Percentiles rank a stretch among this genome's conserved stretches.
phyloP scores from a whole-genome alignment of 2,329 filamentous ascomycete species.

The Penicillium sp. region DNA sequence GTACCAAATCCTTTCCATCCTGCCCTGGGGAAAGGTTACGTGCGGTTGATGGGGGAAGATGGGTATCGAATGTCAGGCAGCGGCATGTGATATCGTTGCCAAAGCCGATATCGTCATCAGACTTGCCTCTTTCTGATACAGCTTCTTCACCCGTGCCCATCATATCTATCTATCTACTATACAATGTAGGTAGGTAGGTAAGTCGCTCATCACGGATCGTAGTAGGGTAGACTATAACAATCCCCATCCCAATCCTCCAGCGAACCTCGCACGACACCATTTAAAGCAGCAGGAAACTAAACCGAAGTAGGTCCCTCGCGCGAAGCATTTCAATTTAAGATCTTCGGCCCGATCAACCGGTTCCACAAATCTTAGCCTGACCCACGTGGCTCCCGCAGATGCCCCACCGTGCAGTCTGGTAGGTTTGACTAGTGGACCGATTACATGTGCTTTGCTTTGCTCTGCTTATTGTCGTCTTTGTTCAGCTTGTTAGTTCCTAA shows the following conservation, averaged over 20 bases:
- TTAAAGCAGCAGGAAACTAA: neutral
- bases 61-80: neutral
- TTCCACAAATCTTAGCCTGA: no score
- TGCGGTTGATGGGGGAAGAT: neutral
- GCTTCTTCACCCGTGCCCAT: neutral
- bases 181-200: no score
- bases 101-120: neutral
- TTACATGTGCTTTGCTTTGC: no score
- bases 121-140: neutral
- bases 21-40: neutral
- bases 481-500: no score
- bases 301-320: neutral
- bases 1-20: neutral
- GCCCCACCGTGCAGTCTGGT: no score
- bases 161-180: neutral
- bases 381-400: no score
- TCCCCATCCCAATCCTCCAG: neutral
- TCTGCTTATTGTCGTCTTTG: no score
- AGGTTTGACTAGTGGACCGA: no score
- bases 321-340: neutral
- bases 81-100: neutral
- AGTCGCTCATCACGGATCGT: no score
- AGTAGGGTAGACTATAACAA: neutral
- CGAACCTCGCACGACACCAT: neutral
- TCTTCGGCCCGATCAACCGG: no score